Percentiles rank a stretch among this genome's conserved stretches.
Evolutionary conservation across 495 filamentous ascomycete genomes (phyloP).

Genomic region (Massariosphaeria phaeospora): DNA sequence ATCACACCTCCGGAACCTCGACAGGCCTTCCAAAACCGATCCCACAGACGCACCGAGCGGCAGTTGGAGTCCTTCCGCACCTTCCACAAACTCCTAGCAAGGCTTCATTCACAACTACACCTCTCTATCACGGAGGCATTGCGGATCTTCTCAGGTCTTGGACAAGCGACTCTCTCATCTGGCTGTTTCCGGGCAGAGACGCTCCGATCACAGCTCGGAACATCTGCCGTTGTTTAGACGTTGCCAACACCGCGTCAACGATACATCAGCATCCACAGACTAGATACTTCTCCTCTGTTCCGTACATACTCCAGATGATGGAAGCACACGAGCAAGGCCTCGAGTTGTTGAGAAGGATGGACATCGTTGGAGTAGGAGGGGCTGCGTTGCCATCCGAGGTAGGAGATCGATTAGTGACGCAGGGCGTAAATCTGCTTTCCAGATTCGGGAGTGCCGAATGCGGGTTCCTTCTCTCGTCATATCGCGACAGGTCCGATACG

Average conservation of each 20-base stretch:
- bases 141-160: slow-evolving; percentile 55
- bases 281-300: slow-evolving; percentile 54
- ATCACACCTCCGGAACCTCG: slow-evolving; percentile 39
- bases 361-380: slow-evolving; percentile 55
- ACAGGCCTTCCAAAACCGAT: slow-evolving; percentile 53
- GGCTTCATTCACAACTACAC: slow-evolving; percentile 55
- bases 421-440: slow-evolving; percentile 50
- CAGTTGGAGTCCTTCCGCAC: slow-evolving; percentile 47
- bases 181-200: slow-evolving; percentile 50
- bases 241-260: slow-evolving; percentile 9
- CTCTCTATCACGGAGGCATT: slow-evolving; percentile 57
- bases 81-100: slow-evolving; percentile 24
- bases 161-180: slow-evolving; percentile 48
- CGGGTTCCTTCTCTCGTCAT: slow-evolving; percentile 51
- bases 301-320: slow-evolving; percentile 52
- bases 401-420: slow-evolving; percentile 45
- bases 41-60: slow-evolving; percentile 47
- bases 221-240: slow-evolving; percentile 41
- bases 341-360: slow-evolving; percentile 43
- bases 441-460: slow-evolving; percentile 57
- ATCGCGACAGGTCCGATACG: slow-evolving; percentile 52
- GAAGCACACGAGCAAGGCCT: slow-evolving; percentile 40
- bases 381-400: slow-evolving; percentile 48
- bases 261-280: slow-evolving; percentile 27
- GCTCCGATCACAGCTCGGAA: slow-evolving; percentile 49